Percentiles rank a stretch among this genome's conserved stretches.
Conservation (phyloP, 2,329 filamentous ascomycete genomes). For the Akanthomyces muscarius region DNA sequence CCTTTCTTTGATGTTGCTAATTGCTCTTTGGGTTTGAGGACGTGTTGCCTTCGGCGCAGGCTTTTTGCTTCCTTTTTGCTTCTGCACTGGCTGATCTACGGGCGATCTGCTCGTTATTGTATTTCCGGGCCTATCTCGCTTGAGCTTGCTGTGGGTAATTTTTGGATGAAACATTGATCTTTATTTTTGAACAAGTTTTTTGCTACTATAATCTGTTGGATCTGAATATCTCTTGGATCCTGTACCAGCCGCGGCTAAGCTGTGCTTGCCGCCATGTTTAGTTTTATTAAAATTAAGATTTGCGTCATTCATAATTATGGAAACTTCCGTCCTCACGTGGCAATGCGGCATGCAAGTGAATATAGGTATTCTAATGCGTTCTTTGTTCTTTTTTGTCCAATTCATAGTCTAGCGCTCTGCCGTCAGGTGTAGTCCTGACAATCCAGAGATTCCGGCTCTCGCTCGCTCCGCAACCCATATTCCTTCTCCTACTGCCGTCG, state of each 20-base stretch:
- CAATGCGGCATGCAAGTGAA: no score
- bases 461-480: slow-evolving; percentile 2
- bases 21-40: background rate
- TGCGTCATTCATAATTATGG: background rate
- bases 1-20: background rate
- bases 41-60: background rate
- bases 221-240: background rate
- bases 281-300: background rate
- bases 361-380: slow-evolving; percentile 15
- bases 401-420: slow-evolving; percentile 10
- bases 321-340: background rate
- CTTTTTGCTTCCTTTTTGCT: background rate
- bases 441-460: background rate
- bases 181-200: background rate
- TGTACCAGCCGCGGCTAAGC: slow-evolving; percentile 3
- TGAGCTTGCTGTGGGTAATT: background rate
- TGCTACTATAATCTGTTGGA: background rate
- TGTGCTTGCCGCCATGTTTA: slow-evolving; percentile 6
- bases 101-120: background rate
- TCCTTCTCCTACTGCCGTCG: slow-evolving; percentile 8
- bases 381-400: slow-evolving; percentile 6
- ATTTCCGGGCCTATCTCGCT: background rate
- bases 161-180: background rate
- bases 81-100: background rate
- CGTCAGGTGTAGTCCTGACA: background rate